Evolutionary conservation across 805 yeast genomes (phyloP), one percentile per base, ranked within the genome.

Genomic region (Metschnikowia gelsemii): DNA sequence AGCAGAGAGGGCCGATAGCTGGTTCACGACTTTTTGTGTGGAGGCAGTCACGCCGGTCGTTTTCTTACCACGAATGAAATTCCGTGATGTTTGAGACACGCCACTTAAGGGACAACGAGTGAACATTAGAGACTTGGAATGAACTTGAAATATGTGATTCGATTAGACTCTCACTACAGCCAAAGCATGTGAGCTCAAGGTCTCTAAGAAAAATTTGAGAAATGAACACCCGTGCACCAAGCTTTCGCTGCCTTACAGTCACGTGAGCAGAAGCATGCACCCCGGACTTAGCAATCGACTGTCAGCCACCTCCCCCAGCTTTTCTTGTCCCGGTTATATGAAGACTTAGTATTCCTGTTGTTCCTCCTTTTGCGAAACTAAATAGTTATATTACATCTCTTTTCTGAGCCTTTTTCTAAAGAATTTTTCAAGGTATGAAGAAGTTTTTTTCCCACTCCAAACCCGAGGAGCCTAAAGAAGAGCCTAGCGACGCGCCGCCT

Each of bases 1-100:
- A 6, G 95, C 96, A 9, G 93, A 80, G 52, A 90, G 62, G 17
- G 91, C 96, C 29, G 95, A 83, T 48, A 91, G 74, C 66, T 82
- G 84, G 52, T 69, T 67, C 32, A 69, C 72, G 38, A 70, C 70
- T 46, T 56, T 67, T 42, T 70, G 73, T 5, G 75, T 70, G 25
- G 72, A 61, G 11, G 70, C 57, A 39, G 54, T 61, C 32, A 62
- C 50, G 8, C 63, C 55, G 16, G 59, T 50, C 31, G 61, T 58
- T 42, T 56, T 57, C 49, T 64, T 64, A 4, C 61, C 61, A 41
- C 69, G 66, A 18, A 57, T 55, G 40, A 63, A 63, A 35, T 46
- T 48, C 35, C 25, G 42, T 17, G 40, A 32, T 30, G 38, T 19
- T 5, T 32, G 39, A 13, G 28, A 23, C n/a, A 33, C 28, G 29